Percentiles rank a stretch among this genome's conserved stretches.
Conservation (phyloP, 225 moss, liverwort and hornwort species). For the Neckera pumila region DNA sequence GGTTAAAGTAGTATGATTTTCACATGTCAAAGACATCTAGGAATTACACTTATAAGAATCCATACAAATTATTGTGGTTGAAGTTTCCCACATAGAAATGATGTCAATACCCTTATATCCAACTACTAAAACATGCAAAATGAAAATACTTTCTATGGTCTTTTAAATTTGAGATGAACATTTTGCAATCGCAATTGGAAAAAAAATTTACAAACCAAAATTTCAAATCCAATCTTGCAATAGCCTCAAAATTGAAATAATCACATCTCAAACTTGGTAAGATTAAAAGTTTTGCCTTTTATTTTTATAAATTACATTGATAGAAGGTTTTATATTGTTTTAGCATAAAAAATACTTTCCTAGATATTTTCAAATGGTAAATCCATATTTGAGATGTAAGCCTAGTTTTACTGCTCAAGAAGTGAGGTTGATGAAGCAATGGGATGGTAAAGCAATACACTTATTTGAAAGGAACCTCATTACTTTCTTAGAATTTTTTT, state of each 20-base stretch:
- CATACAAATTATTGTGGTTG: not conserved
- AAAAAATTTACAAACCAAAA: too few species aligned
- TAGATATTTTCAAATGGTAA: too few species aligned
- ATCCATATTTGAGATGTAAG: not conserved
- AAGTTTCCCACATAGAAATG: accelerated
- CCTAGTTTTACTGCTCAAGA: accelerated
- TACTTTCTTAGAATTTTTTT: not conserved
- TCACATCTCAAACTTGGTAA: not conserved
- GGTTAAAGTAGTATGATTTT: not conserved
- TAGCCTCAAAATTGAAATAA: not conserved
- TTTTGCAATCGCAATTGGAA: not conserved
- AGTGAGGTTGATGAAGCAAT: not conserved
- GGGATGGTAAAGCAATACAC: not conserved
- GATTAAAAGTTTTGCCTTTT: not conserved
- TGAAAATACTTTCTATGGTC: not conserved
- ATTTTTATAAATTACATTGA: not conserved
- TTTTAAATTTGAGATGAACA: not conserved
- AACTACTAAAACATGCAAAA: not conserved
- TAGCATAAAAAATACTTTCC: not conserved
- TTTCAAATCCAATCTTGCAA: not conserved
- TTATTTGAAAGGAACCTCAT: not conserved
- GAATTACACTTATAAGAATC: not conserved
- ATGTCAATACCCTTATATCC: not conserved
- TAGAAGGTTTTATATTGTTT: not conserved
- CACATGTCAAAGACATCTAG: not conserved